phyloP scores from a whole-genome alignment of 2,329 filamentous ascomycete genomes.

The Cordyceps tenuipes region DNA sequence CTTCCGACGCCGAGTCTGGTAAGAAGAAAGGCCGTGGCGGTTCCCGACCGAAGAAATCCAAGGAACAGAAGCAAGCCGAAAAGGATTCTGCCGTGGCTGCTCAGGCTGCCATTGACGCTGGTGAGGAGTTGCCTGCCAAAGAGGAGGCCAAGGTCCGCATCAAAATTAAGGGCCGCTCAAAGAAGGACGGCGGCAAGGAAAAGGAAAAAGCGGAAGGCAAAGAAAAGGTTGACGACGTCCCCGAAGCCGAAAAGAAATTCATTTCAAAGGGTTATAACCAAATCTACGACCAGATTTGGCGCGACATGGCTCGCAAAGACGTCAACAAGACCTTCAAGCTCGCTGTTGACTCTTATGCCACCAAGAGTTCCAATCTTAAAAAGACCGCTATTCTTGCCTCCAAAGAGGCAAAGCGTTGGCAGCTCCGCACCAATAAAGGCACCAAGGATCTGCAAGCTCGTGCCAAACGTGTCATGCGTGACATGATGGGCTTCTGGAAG shows the following conservation, averaged over 20 bases:
- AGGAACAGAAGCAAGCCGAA: constrained; percentile 73
- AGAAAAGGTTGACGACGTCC: constrained; percentile 42
- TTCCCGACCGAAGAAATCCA: constrained; percentile 80
- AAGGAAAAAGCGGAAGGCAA: constrained; percentile 37
- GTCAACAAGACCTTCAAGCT: constrained; percentile 87
- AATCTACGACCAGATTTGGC: constrained; percentile 96
- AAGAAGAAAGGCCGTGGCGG: constrained; percentile 51
- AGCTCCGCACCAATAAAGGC: constrained; percentile 95
- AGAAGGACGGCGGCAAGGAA: constrained; percentile 32
- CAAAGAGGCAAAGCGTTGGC: constrained; percentile 96
- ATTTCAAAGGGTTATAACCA: constrained; percentile 91
- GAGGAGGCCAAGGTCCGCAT: constrained; percentile 55
- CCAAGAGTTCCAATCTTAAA: constrained; percentile 88
- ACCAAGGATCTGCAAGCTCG: constrained; percentile 95
- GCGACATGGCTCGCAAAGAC: constrained; percentile 87
- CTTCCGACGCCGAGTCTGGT: constrained; percentile 47
- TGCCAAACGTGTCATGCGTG: constrained; percentile 95
- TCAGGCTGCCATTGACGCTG: constrained; percentile 73
- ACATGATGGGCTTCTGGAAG: constrained; percentile 99
- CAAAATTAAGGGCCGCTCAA: constrained; percentile 49
- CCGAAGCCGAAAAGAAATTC: constrained; percentile 56
- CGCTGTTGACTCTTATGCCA: constrained; percentile 75
- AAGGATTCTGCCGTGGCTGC: constrained; percentile 79
- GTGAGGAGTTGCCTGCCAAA: constrained; percentile 57
- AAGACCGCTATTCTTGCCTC: constrained; percentile 96